Percentiles rank a stretch among this genome's conserved stretches.
phyloP scores from a whole-genome alignment of 2,329 filamentous ascomycete species.

The Elsinoe necatrix region DNA sequence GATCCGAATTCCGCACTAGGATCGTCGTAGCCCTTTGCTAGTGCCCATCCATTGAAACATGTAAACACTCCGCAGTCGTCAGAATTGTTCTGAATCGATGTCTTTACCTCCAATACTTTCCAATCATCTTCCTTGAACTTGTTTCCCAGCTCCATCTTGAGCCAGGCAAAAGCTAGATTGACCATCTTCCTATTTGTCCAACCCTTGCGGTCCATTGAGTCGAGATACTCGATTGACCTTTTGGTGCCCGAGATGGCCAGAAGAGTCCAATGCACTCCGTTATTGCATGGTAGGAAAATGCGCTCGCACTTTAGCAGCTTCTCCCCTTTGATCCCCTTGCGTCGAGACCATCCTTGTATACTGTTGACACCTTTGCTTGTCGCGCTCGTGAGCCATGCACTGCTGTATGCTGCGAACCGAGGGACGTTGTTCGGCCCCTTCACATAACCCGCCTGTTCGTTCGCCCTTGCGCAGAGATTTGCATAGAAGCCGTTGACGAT shows the following conservation, averaged over 20 bases:
- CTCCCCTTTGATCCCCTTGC: constrained; percentile 48
- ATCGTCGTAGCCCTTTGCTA: constrained; percentile 33
- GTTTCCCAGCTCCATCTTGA: constrained; percentile 50
- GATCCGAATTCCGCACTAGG: constrained; percentile 39
- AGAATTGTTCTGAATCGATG: constrained; percentile 54
- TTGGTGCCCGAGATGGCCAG: constrained; percentile 56
- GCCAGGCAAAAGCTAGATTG: constrained; percentile 41
- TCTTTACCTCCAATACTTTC: constrained; percentile 41
- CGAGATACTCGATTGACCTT: constrained; percentile 58
- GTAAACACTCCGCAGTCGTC: constrained; percentile 73
- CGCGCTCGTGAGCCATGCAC: constrained; percentile 54
- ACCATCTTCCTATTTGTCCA: constrained; percentile 17
- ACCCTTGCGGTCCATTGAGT: constrained; percentile 50
- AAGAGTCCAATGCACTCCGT: constrained; percentile 61
- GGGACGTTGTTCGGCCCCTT: constrained; percentile 41
- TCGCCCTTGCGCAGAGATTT: constrained; percentile 49
- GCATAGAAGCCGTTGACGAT: constrained; percentile 60
- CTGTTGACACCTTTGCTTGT: constrained; percentile 40
- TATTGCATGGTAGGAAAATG: constrained; percentile 58
- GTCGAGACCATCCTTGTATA: constrained; percentile 49
- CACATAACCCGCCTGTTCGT: constrained; percentile 46
- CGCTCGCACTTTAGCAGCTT: constrained; percentile 59
- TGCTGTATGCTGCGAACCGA: constrained; percentile 55
- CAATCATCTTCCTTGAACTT: constrained; percentile 52
- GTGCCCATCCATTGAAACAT: constrained; percentile 61